Conservation (phyloP, 2,329 filamentous ascomycete genomes). For the Colletotrichum godetiae region DNA sequence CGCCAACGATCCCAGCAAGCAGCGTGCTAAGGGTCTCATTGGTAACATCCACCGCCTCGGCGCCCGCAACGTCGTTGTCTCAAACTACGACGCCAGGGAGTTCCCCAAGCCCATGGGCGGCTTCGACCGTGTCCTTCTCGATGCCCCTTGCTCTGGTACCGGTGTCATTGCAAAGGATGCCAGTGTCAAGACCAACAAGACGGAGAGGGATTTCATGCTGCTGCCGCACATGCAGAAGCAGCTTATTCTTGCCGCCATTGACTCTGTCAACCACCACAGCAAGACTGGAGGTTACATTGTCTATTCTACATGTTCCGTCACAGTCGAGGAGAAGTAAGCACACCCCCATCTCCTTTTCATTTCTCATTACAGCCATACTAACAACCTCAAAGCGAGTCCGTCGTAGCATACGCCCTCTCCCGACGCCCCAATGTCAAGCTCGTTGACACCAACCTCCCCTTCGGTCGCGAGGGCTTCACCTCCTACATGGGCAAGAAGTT, state of each 20-base stretch:
- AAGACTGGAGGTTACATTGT: conserved; percentile 96
- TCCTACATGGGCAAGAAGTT: conserved; percentile 93
- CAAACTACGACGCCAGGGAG: conserved; percentile 92
- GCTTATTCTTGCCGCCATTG: conserved; percentile 90
- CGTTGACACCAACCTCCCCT: conserved; percentile 89
- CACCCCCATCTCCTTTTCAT: too few relatives aligned
- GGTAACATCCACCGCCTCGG: conserved; percentile 97
- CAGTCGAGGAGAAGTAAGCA: conserved; percentile 78
- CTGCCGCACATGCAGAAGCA: conserved; percentile 96
- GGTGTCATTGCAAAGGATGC: conserved; percentile 98
- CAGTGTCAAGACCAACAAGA: conserved; percentile 98
- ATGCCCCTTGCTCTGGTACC: conserved; percentile 77
- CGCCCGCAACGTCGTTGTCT: conserved; percentile 88
- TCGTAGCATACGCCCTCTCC: conserved; percentile 91
- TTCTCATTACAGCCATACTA: neutral
- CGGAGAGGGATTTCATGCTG: conserved; percentile 90
- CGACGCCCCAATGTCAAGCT: conserved; percentile 94
- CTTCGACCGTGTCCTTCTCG: conserved; percentile 93
- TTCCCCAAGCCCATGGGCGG: conserved; percentile 96
- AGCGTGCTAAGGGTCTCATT: conserved; percentile 94
- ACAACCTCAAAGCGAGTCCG: conserved; percentile 75
- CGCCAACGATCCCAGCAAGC: conserved; percentile 95
- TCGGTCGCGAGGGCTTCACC: conserved; percentile 93
- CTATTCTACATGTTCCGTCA: conserved; percentile 96
- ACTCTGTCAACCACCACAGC: conserved; percentile 90